Conservation (phyloP, 2,329 filamentous ascomycete genomes). For the Trichophyton rubrum region DNA sequence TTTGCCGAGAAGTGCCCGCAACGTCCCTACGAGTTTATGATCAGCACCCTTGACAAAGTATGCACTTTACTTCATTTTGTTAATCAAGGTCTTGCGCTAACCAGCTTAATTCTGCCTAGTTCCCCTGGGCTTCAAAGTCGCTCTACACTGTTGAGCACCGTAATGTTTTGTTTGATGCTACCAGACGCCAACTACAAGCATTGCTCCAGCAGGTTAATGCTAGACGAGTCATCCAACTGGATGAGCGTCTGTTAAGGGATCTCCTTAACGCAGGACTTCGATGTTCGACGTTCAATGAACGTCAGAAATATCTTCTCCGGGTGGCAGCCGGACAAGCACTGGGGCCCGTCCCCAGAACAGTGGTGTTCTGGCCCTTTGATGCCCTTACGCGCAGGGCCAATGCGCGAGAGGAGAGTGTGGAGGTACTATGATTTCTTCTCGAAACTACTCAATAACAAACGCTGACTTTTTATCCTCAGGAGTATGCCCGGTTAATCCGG, state of each 20-base stretch:
- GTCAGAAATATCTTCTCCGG: slow-evolving; percentile 29
- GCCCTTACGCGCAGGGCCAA: slow-evolving; percentile 20
- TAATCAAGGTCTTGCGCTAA: neutral
- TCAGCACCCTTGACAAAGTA: slow-evolving; percentile 41
- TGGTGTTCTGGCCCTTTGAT: slow-evolving; percentile 31
- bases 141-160: slow-evolving; percentile 38
- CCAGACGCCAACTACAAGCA: slow-evolving; percentile 38
- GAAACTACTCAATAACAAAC: neutral
- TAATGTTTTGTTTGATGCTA: slow-evolving; percentile 33
- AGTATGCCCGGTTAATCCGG: slow-evolving; percentile 13
- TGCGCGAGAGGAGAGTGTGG: slow-evolving; percentile 15
- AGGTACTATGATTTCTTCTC: slow-evolving; percentile 16
- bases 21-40: slow-evolving; percentile 42
- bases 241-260: slow-evolving; percentile 27
- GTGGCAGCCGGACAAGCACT: slow-evolving; percentile 18
- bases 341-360: slow-evolving; percentile 17
- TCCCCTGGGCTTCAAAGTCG: slow-evolving; percentile 37
- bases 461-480: slow-evolving; percentile 5
- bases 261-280: slow-evolving; percentile 30
- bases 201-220: slow-evolving; percentile 52
- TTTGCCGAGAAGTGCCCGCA: slow-evolving; percentile 39
- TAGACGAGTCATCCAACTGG: slow-evolving; percentile 27
- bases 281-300: slow-evolving; percentile 34
- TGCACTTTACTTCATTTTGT: neutral
- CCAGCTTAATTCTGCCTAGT: slow-evolving; percentile 21